A percentile compares a stretch with the other conserved stretches of the same genome.
Evolutionary conservation across 2,329 filamentous ascomycete genomes (phyloP).

Genomic region (Keithomyces neogunnii): DNA sequence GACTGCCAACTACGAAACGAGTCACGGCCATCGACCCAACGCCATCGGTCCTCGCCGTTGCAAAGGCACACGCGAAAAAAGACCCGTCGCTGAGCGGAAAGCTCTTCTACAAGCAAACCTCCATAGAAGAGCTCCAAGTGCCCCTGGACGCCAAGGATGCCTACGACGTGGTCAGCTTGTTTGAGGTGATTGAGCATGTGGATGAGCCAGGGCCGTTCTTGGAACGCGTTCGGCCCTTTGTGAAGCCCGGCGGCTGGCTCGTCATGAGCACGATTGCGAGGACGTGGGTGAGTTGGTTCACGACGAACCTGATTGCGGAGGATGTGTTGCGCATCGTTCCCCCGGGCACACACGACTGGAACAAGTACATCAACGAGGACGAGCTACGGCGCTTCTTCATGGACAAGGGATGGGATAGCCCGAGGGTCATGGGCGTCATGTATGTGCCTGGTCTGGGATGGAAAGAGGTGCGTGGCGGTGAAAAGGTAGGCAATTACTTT

Average conservation of each 20-base stretch:
- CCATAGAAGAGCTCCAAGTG: conserved; percentile 60
- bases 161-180: conserved; percentile 78
- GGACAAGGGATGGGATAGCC: conserved; percentile 48
- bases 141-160: conserved; percentile 30
- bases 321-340: conserved; percentile 82
- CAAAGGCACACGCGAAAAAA: conserved; percentile 62
- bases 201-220: conserved; percentile 68
- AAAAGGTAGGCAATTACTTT: conserved; percentile 92
- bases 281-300: conserved; percentile 81
- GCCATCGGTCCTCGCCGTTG: conserved; percentile 64
- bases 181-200: conserved; percentile 95
- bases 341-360: conserved; percentile 90
- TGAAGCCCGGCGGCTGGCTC: conserved; percentile 88
- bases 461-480: conserved; percentile 73
- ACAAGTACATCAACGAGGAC: conserved; percentile 83
- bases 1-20: conserved; percentile 50
- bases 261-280: conserved; percentile 87
- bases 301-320: conserved; percentile 88
- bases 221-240: conserved; percentile 59
- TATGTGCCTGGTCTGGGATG: conserved; percentile 89
- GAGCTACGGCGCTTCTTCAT: conserved; percentile 58
- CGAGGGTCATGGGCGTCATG: conserved; percentile 67
- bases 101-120: conserved; percentile 66
- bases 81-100: conserved; percentile 60
- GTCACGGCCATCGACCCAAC: conserved; percentile 77